These are phyloP conservation scores for Rhodotorula babjevae DNA, from an alignment of 768 basidiomycete genomes.

Conservation along the genomic window DNA sequence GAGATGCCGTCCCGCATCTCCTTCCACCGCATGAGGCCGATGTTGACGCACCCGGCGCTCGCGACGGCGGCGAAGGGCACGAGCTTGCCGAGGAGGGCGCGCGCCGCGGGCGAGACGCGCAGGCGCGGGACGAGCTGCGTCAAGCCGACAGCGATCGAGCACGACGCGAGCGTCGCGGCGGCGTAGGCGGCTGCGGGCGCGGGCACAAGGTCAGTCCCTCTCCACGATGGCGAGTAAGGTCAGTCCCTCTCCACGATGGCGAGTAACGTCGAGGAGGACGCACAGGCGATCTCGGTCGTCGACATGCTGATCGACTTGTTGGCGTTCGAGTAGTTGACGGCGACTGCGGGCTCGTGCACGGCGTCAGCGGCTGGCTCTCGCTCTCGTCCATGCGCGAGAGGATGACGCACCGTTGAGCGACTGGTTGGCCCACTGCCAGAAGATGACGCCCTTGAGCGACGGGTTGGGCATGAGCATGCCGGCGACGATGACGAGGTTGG, in stretches of 20 bases:
- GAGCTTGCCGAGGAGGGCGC: constrained; percentile 39
- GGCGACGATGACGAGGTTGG: constrained; percentile 48
- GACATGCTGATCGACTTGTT: constrained; percentile 50
- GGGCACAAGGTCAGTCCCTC: too few relatives aligned
- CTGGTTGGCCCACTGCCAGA: constrained; percentile 49
- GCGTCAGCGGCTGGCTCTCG: too few relatives aligned
- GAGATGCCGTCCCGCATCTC: constrained; percentile 49
- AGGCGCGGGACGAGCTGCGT: constrained; percentile 47
- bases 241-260: not conserved
- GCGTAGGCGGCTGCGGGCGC: constrained; percentile 44
- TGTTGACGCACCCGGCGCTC: constrained; percentile 50
- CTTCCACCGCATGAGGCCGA: constrained; percentile 46
- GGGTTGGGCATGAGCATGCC: constrained; percentile 52
- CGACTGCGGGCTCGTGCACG: constrained; percentile 1
- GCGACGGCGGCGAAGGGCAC: constrained; percentile 50
- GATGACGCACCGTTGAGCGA: constrained; percentile 47
- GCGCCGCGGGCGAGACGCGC: constrained; percentile 25
- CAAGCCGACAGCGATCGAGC: constrained; percentile 49
- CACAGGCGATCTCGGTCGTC: constrained; percentile 47
- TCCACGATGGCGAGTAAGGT: not conserved
- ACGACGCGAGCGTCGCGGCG: constrained; percentile 49
- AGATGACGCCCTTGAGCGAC: constrained; percentile 40
- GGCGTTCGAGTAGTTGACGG: constrained; percentile 49
- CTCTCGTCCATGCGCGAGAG: too few relatives aligned
- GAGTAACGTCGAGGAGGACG: not conserved